Evolutionary conservation across 1,284 basidiomycete species (phyloP), one percentile per base, ranked within the genome.

Genomic region (Ganoderma multipileum): DNA sequence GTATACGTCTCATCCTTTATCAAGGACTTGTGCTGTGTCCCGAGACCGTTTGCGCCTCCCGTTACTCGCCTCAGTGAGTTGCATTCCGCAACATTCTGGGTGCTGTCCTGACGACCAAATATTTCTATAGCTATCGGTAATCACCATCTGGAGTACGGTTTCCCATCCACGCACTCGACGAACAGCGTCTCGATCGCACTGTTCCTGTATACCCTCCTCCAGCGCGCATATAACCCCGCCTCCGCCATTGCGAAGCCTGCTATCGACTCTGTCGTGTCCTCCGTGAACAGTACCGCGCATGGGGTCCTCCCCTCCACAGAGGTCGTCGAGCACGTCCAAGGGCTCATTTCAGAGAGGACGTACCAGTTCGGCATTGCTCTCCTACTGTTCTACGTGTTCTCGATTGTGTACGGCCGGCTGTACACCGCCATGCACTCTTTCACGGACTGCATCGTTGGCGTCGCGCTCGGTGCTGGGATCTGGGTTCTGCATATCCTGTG

Each of bases 111-210:
- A 68, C 26, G 23, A 50, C 23, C 11, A 42, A 68, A 26, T 16
- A 16, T n/a, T n/a, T 41, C 6, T 14, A 18, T 73, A 96, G 94
- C 91, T 3, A 93, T 96, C 73, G 93, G 94, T 47, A 90, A 86
- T 0, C 95, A 95, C 76, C 94, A 95, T 74, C 85, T 94, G 3
- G 94, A 96, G 81, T 96, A 96, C 77, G 97, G 97, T 20, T 98
- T 99, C 78, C 97, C 96, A 0, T 98, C 96, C 0, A 98, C 97
- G 0, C 97, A 99, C 78, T 95, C 95, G 1, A 96, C 97, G 1
- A 98, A 97, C 79, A 89, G 90, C 61, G 88, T 96, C 65, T 95
- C 95, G 44, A 94, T 97, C 72, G 95, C 95, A 0, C 85, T 97
- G 4, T 94, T 92, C 79, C 83, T 94, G 72, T 90, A 87, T 72